Evolutionary conservation across 805 yeast genomes (phyloP).

Genomic region (Suhomyces kilbournensis): DNA sequence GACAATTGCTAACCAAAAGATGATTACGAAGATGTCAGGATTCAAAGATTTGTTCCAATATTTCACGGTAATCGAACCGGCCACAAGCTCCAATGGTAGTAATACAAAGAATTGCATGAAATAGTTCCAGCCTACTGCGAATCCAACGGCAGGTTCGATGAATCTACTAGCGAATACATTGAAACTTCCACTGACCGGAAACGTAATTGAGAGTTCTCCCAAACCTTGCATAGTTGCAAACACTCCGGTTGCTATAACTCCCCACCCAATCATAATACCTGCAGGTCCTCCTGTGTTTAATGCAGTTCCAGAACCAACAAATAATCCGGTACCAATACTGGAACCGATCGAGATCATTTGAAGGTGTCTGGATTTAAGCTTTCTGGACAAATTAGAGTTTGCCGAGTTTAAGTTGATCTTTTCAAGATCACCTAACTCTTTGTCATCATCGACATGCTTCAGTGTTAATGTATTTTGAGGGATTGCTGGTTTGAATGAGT

Average conservation of each 20-base stretch:
- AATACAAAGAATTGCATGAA: slow-evolving; percentile 55
- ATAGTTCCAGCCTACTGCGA: slow-evolving; percentile 54
- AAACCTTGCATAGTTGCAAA: slow-evolving; percentile 35
- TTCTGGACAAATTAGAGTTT: slow-evolving; percentile 23
- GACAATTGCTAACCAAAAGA: slow-evolving; percentile 48
- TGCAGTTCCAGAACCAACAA: slow-evolving; percentile 46
- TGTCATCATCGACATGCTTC: slow-evolving; percentile 15
- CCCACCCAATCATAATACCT: slow-evolving; percentile 27
- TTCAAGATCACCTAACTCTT: slow-evolving; percentile 25
- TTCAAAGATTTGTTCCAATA: slow-evolving; percentile 54
- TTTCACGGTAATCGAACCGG: slow-evolving; percentile 55
- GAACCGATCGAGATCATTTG: slow-evolving; percentile 74
- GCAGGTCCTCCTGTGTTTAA: slow-evolving; percentile 35
- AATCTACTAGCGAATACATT: slow-evolving; percentile 50
- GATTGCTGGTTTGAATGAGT: slow-evolving; percentile 36
- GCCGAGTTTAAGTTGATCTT: slow-evolving; percentile 26
- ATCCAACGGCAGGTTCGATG: slow-evolving; percentile 55
- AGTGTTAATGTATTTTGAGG: slow-evolving; percentile 17
- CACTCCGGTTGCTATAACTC: slow-evolving; percentile 21
- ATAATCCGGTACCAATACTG: slow-evolving; percentile 64
- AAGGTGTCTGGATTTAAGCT: slow-evolving; percentile 46
- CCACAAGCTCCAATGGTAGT: slow-evolving; percentile 59
- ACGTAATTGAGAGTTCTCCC: slow-evolving; percentile 53
- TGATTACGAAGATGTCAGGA: slow-evolving; percentile 60
- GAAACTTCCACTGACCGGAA: slow-evolving; percentile 54